Percentiles rank a stretch among this genome's conserved stretches.
Conservation (phyloP, 2,329 filamentous ascomycete species). For the Xylariales sp. region DNA sequence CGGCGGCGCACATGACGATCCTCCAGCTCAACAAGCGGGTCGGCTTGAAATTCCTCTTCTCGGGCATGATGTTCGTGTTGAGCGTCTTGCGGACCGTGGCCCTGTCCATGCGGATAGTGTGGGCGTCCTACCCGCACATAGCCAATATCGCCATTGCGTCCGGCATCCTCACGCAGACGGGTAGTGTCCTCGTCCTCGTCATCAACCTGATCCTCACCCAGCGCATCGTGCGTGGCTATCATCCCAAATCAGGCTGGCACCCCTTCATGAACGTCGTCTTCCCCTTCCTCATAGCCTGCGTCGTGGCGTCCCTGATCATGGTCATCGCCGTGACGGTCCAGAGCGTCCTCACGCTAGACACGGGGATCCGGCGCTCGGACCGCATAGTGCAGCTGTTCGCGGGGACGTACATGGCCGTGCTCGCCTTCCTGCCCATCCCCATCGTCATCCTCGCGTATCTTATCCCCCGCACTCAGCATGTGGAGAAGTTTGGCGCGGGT, state of each 20-base stretch:
- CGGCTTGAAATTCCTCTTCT: constrained; percentile 70
- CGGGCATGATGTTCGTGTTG: constrained; percentile 68
- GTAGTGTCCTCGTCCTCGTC: constrained; percentile 79
- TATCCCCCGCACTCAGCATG: constrained; percentile 55
- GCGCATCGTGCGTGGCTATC: constrained; percentile 77
- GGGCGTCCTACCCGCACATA: constrained; percentile 58
- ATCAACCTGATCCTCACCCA: constrained; percentile 83
- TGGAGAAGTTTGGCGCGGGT: constrained; percentile 75
- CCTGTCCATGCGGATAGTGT: constrained; percentile 64
- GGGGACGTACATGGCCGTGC: constrained; percentile 68
- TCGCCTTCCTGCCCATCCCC: constrained; percentile 65
- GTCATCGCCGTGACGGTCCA: constrained; percentile 74
- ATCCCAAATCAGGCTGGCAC: constrained; percentile 78
- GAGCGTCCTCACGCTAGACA: constrained; percentile 73
- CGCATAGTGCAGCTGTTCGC: constrained; percentile 74
- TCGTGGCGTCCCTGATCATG: constrained; percentile 71
- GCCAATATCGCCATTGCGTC: constrained; percentile 66
- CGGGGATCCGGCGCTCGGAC: constrained; percentile 61
- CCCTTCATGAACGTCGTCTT: constrained; percentile 63
- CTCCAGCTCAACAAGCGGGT: constrained; percentile 60
- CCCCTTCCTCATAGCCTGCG: constrained; percentile 66
- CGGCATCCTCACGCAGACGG: constrained; percentile 77
- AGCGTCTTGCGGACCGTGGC: constrained; percentile 66
- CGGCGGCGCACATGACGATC: constrained; percentile 43
- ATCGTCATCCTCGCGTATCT: constrained; percentile 64